Base-by-base conservation (phyloP, 805 yeast genomes). In the Ogataea nitratoaversa region DNA sequence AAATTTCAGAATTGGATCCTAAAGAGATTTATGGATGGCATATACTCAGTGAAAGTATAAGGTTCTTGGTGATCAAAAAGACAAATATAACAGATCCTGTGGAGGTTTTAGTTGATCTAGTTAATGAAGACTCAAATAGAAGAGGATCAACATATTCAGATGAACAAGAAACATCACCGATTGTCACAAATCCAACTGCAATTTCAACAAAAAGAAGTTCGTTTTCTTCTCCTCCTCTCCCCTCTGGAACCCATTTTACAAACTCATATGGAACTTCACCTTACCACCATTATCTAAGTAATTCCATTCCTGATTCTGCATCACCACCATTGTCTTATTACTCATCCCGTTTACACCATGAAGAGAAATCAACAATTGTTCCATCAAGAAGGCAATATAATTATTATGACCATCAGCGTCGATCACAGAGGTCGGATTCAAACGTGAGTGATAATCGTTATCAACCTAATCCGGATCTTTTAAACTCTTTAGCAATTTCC, bases 11-110 rank as follows among this genome's bases (percentile, higher is more conserved):
- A 42, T 65, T 78, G 43, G 84, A 78, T 46, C 82, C 84, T 16
- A 76, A 78, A 44, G 83, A 79, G 45, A 66, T 81, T 8, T 79
- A 67, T 56, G 87, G 87, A 2, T 80, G 87, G 87, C 70, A 79
- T 51, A 50, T 60, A 13, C 52, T 80, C 25, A 67, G 82, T 44
- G 80, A 76, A 37, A 73, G 66, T 42, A 61, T 80, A 29, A 65
- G 80, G 40, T 74, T 78, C 32, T 62, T 80, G 40, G 76, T 77
- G 2, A 63, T 81, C 20, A 69, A 76, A 42, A 73, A 73, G 47
- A 61, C 75, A 2, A 73, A 72, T 44, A 57, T 79, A 9, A 63
- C 64, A 30, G 79, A 73, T 50, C 71, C 80, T 7, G 67, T 67
- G 7, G 84, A 80, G 45, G 54, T 80, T 3, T 55, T 78, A 25